A percentile compares a stretch with the other conserved stretches of the same genome.
Evolutionary conservation across 139 green algal species (phyloP).

Genomic region (Choricystis sp.): DNA sequence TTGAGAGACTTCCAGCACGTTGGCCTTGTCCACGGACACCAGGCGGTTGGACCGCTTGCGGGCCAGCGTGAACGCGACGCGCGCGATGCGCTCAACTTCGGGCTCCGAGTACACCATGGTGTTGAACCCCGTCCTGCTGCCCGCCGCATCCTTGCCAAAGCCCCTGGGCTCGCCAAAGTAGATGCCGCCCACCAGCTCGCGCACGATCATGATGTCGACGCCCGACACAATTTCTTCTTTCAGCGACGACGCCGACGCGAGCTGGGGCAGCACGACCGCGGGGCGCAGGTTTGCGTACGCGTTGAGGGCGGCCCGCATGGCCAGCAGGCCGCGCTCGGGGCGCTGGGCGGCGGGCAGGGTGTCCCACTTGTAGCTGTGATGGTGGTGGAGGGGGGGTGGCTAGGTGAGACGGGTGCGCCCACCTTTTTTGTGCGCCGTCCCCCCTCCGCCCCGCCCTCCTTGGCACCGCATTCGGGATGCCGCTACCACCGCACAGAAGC

Average conservation of each 20-base stretch:
- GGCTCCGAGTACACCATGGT: slow-evolving; percentile 86
- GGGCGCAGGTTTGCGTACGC: slow-evolving; percentile 95
- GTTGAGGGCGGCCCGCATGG: slow-evolving; percentile 70
- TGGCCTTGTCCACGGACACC: slow-evolving; percentile 91
- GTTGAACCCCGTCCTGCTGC: slow-evolving; percentile 78
- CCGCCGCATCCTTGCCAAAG: neutral
- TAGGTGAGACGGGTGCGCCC: neutral
- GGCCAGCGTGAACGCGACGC: slow-evolving; percentile 84
- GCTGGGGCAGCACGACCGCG: slow-evolving; percentile 75
- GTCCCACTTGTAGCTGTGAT: slow-evolving; percentile 95
- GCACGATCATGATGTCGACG: slow-evolving; percentile 97
- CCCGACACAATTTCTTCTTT: slow-evolving; percentile 90
- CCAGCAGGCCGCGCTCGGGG: slow-evolving; percentile 84
- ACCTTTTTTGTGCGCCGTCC: neutral
- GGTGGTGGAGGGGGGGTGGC: neutral
- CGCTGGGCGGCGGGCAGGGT: slow-evolving; percentile 52
- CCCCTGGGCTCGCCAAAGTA: slow-evolving; percentile 91
- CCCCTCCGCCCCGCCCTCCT: neutral
- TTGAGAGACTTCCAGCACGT: slow-evolving; percentile 88
- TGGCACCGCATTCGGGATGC: too few relatives aligned
- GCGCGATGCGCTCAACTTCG: slow-evolving; percentile 91
- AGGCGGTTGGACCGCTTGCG: slow-evolving; percentile 60
- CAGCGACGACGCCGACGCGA: slow-evolving; percentile 82
- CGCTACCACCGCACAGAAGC: neutral
- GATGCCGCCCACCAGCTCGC: slow-evolving; percentile 93